Evolutionary conservation across 805 yeast species (phyloP).

Genomic region (Candida wancherniae): DNA sequence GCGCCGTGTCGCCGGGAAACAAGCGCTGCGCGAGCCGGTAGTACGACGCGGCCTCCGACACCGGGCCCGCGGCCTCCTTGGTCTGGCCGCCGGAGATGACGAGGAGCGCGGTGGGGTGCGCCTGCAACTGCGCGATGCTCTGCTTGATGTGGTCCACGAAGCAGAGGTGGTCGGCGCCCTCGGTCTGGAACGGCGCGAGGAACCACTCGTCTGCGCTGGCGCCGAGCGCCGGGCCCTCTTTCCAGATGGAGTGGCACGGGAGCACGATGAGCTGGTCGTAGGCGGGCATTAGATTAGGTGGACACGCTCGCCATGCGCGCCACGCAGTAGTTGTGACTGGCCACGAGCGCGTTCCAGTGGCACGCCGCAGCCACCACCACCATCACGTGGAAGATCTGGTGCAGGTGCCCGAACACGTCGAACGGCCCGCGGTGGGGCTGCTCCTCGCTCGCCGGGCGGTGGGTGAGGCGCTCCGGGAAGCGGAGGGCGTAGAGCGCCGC

Average conservation of each 20-base stretch:
- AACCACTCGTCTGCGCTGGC: slow-evolving; percentile 53
- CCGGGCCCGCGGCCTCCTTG: slow-evolving; percentile 46
- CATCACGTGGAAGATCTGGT: slow-evolving; percentile 75
- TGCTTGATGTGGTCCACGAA: slow-evolving; percentile 57
- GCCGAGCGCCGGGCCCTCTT: slow-evolving; percentile 39
- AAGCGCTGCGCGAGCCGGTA: slow-evolving; percentile 39
- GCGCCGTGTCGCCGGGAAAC: slow-evolving; percentile 1
- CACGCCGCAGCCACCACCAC: slow-evolving; percentile 74
- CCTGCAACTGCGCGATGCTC: slow-evolving; percentile 35
- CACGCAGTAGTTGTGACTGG: slow-evolving; percentile 26
- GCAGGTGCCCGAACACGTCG: slow-evolving; percentile 76
- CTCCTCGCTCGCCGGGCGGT: slow-evolving; percentile 23
- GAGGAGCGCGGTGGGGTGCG: slow-evolving; percentile 28
- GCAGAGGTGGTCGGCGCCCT: slow-evolving; percentile 63
- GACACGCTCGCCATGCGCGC: too few relatives aligned
- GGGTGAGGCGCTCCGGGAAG: slow-evolving; percentile 62
- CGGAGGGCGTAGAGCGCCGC: slow-evolving; percentile 75
- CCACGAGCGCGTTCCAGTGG: slow-evolving; percentile 58
- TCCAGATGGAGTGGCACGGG: slow-evolving; percentile 62
- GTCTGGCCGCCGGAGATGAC: slow-evolving; percentile 72
- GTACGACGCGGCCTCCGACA: slow-evolving; percentile 62
- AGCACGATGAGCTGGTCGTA: slow-evolving; percentile 25
- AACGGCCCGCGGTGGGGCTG: slow-evolving; percentile 36
- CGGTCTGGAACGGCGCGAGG: slow-evolving; percentile 61
- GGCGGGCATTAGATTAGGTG: too few relatives aligned